These are phyloP conservation scores for Vittaforma corneae DNA, from an alignment of 371 early-diverging fungal genomes.

Conservation along the genomic window DNA sequence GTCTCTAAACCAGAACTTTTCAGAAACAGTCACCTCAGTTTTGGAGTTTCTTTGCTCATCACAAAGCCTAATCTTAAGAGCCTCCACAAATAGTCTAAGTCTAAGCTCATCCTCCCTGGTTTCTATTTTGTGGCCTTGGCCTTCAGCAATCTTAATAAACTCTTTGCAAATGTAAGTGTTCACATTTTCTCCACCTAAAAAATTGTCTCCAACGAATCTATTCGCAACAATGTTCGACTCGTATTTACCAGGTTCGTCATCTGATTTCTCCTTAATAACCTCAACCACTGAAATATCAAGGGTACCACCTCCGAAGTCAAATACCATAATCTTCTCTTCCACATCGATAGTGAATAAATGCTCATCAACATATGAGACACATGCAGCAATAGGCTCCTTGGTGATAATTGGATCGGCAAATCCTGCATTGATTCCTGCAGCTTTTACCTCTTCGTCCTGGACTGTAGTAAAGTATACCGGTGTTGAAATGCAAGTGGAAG, in stretches of 20 bases:
- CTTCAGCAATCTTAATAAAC: conserved; percentile 76
- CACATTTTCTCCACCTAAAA: conserved; percentile 93
- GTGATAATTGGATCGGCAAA: conserved; percentile 45
- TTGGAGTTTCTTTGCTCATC: conserved; percentile 42
- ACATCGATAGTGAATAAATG: conserved; percentile 4
- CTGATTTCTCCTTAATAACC: conserved; percentile 66
- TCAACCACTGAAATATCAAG: conserved; percentile 86
- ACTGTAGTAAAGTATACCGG: conserved; percentile 58
- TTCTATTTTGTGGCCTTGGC: conserved; percentile 59
- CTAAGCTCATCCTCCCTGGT: too few relatives aligned
- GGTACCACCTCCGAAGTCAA: conserved; percentile 91
- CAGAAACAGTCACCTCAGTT: conserved; percentile 66
- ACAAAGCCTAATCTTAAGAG: conserved; percentile 53
- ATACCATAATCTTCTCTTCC: conserved; percentile 66
- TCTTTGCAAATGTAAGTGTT: conserved; percentile 79
- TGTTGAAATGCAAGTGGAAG: conserved; percentile 47
- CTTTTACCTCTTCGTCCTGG: conserved; percentile 49
- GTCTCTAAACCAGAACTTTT: conserved; percentile 66
- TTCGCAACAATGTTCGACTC: conserved; percentile 64
- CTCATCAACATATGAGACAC: conserved; percentile 51
- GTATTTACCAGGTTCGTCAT: conserved; percentile 69
- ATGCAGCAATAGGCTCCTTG: conserved; percentile 59
- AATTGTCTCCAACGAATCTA: conserved; percentile 73
- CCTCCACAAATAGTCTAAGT: conserved; percentile 44
- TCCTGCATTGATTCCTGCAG: conserved; percentile 55